phyloP scores from a whole-genome alignment of 2,329 filamentous ascomycete species.

The Cladobotryum mycophilum region DNA sequence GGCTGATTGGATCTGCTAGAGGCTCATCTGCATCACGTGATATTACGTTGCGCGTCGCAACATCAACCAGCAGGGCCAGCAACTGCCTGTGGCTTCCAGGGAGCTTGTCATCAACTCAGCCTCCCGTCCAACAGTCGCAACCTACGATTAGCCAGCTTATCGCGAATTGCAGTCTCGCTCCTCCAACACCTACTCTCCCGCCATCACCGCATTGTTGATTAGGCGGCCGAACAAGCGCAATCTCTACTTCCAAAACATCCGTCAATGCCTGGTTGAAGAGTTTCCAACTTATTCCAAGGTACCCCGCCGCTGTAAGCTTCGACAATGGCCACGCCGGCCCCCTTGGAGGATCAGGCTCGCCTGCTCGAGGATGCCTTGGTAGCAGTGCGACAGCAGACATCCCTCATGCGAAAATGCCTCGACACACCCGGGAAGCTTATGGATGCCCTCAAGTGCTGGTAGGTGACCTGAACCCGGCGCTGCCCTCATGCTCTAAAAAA shows the following conservation, averaged over 20 bases:
- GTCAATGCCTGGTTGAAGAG: slow-evolving; percentile 21
- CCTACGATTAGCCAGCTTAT: slow-evolving; percentile 7
- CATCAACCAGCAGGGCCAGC: neutral
- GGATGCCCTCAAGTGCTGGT: slow-evolving; percentile 99
- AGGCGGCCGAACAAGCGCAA: slow-evolving; percentile 8
- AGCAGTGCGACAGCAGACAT: slow-evolving; percentile 94
- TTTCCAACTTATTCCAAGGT: slow-evolving; percentile 20
- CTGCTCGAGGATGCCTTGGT: slow-evolving; percentile 95
- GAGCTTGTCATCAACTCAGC: slow-evolving; percentile 9
- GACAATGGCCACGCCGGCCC: slow-evolving; percentile 49
- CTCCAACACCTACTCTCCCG: neutral
- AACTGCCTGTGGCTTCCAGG: neutral
- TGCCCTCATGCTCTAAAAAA: neutral
- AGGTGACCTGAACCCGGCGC: slow-evolving; percentile 31
- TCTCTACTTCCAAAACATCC: slow-evolving; percentile 12
- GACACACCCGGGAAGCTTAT: slow-evolving; percentile 98
- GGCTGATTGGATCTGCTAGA: neutral
- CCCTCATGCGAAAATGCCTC: slow-evolving; percentile 94
- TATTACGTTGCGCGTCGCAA: slow-evolving; percentile 13
- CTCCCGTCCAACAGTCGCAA: slow-evolving; percentile 7
- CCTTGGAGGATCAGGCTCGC: slow-evolving; percentile 76
- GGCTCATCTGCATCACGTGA: slow-evolving; percentile 11
- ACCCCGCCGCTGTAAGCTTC: slow-evolving; percentile 23
- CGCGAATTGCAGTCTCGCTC: slow-evolving; percentile 7
- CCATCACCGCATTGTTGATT: slow-evolving; percentile 2